A percentile compares a stretch with the other conserved stretches of the same genome.
phyloP scores from a whole-genome alignment of 805 yeast species.

The Cyberlindnera lachancei region DNA sequence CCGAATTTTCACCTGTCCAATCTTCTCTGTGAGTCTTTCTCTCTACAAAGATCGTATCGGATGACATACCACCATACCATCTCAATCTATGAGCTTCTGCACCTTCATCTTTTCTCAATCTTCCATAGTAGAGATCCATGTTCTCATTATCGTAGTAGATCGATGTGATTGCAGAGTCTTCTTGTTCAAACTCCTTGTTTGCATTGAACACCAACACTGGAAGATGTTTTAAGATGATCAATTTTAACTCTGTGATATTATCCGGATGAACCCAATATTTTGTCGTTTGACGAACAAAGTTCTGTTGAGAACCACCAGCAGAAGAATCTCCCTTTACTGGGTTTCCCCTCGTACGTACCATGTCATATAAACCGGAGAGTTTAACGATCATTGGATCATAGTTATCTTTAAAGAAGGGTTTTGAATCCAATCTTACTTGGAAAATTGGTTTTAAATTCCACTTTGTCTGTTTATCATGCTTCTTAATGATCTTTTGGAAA shows the following conservation, averaged over 20 bases:
- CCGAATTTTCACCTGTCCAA: conserved; percentile 99
- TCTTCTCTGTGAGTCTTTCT: conserved; percentile 98
- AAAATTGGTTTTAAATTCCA: conserved; percentile 84
- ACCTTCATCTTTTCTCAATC: conserved; percentile 94
- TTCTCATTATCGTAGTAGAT: conserved; percentile 89
- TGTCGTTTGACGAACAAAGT: conserved; percentile 96
- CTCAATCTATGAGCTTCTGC: conserved; percentile 97
- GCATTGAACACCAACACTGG: conserved; percentile 97
- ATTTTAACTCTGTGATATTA: conserved; percentile 91
- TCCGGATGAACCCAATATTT: conserved; percentile 99
- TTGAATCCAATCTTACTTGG: conserved; percentile 85
- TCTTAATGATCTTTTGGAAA: conserved; percentile 91
- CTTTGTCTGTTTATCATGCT: conserved; percentile 86
- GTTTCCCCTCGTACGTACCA: conserved; percentile 92
- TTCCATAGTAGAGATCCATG: conserved; percentile 88
- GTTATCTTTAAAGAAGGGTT: conserved; percentile 94
- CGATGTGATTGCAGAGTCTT: conserved; percentile 94
- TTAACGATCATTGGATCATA: conserved; percentile 85
- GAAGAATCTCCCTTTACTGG: conserved; percentile 92
- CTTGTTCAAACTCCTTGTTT: conserved; percentile 89
- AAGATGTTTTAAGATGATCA: conserved; percentile 85
- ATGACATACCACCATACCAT: conserved; percentile 98
- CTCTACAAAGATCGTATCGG: conserved; percentile 90
- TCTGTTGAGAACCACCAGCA: conserved; percentile 98
- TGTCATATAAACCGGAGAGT: conserved; percentile 80